Percentiles rank a stretch among this genome's conserved stretches.
Evolutionary conservation across 805 yeast genomes (phyloP).

Genomic region (Schizosaccharomyces octosporus): DNA sequence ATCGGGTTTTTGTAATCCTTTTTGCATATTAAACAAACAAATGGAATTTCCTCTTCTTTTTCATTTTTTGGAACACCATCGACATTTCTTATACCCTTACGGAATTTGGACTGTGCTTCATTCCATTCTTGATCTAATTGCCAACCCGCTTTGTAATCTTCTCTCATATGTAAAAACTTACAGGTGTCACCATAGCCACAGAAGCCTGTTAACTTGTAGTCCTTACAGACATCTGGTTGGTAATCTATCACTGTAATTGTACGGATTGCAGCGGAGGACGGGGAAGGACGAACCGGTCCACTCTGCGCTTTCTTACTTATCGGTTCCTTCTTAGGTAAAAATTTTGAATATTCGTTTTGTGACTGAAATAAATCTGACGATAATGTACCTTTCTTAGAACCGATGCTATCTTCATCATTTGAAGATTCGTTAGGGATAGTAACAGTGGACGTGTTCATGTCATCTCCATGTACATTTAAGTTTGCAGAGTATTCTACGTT

Average conservation of each 20-base stretch:
- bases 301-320: neutral
- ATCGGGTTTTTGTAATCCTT: slow-evolving; percentile 30
- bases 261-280: slow-evolving; percentile 17
- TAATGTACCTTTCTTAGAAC: neutral
- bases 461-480: neutral
- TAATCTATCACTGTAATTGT: slow-evolving; percentile 56
- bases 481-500: neutral
- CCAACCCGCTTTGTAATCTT: slow-evolving; percentile 52
- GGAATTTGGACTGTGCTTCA: slow-evolving; percentile 10
- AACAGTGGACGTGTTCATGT: neutral
- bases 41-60: slow-evolving; percentile 21
- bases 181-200: slow-evolving; percentile 97
- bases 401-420: neutral
- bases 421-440: neutral
- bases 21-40: slow-evolving; percentile 38
- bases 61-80: slow-evolving; percentile 6
- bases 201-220: slow-evolving; percentile 68
- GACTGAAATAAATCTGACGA: neutral
- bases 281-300: neutral
- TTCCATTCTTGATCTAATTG: slow-evolving; percentile 54
- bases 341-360: neutral
- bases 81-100: neutral
- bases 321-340: slow-evolving; percentile 1
- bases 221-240: slow-evolving; percentile 87
- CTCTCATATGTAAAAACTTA: slow-evolving; percentile 77